These are phyloP conservation scores for Canariomyces notabilis DNA, from an alignment of 2,329 filamentous ascomycete genomes.

Conservation along the genomic window DNA sequence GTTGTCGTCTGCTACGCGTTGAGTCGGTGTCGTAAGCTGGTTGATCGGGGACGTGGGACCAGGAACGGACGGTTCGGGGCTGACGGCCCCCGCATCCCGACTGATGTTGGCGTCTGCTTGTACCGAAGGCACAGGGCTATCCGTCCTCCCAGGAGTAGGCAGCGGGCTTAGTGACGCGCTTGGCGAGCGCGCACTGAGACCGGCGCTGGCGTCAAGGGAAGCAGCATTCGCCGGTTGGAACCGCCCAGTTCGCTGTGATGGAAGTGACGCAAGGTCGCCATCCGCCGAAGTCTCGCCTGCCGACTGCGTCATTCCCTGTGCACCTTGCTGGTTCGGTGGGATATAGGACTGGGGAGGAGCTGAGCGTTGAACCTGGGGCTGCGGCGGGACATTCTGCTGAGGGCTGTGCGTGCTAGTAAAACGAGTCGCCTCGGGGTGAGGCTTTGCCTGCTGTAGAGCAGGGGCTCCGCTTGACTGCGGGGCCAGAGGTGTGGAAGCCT, in stretches of 20 bases:
- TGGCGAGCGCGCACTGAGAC: constrained; percentile 4
- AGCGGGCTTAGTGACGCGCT: constrained; percentile 16
- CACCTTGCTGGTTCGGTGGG: constrained; percentile 12
- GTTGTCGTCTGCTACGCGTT: constrained; percentile 26
- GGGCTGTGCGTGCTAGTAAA: neutral
- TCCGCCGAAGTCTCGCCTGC: constrained; percentile 9
- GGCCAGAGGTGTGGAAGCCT: constrained; percentile 3
- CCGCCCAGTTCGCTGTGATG: constrained; percentile 16
- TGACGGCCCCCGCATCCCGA: constrained; percentile 15
- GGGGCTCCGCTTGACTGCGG: constrained; percentile 6
- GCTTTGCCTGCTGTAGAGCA: constrained; percentile 9
- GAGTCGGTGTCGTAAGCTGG: constrained; percentile 15
- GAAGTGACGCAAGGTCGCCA: constrained; percentile 19
- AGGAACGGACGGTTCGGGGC: constrained; percentile 20
- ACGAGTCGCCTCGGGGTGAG: constrained; percentile 13
- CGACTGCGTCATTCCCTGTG: constrained; percentile 2
- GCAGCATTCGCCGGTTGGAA: constrained; percentile 6
- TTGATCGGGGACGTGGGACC: neutral
- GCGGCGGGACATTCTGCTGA: neutral
- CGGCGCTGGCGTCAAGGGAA: constrained; percentile 6
- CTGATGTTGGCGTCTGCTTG: neutral
- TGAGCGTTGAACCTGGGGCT: constrained; percentile 13
- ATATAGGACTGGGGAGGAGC: constrained; percentile 17
- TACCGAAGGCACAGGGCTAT: constrained; percentile 13
- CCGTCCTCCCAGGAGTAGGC: constrained; percentile 15